These are phyloP conservation scores for Phytophthora nicotianae DNA, from an alignment of 352 stramenopile species.

Conservation along the genomic window DNA sequence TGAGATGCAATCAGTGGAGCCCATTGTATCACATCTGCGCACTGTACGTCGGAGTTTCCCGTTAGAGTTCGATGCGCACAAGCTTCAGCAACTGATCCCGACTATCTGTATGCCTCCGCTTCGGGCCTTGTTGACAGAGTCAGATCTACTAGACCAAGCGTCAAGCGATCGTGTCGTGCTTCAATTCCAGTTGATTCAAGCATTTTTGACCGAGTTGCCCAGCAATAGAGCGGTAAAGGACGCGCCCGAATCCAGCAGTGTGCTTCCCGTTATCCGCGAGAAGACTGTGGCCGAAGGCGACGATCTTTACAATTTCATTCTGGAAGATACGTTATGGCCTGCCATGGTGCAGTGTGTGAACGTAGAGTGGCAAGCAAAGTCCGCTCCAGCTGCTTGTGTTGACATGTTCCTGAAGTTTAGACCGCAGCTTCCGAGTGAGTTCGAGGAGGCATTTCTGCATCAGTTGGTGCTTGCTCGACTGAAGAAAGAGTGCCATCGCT, in stretches of 20 bases:
- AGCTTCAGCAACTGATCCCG: conserved; percentile 69
- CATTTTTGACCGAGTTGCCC: conserved; percentile 64
- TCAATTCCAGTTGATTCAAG: conserved; percentile 61
- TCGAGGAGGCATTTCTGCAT: conserved; percentile 58
- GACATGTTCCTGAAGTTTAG: conserved; percentile 53
- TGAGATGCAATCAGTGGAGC: conserved; percentile 44
- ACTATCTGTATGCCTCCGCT: conserved; percentile 71
- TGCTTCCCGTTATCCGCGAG: conserved; percentile 74
- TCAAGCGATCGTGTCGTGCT: conserved; percentile 34
- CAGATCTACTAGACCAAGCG: conserved; percentile 45
- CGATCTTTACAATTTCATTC: conserved; percentile 78
- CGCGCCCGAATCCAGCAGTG: conserved; percentile 19
- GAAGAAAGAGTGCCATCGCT: conserved; percentile 71
- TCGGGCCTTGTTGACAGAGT: conserved; percentile 48
- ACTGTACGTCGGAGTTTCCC: conserved; percentile 53
- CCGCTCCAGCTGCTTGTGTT: conserved; percentile 42
- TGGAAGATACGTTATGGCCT: conserved; percentile 81
- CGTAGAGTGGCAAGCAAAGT: conserved; percentile 62
- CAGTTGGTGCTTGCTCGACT: conserved; percentile 73
- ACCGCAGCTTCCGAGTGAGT: conserved; percentile 54
- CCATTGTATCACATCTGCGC: conserved; percentile 48
- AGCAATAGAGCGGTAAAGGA: conserved; percentile 10
- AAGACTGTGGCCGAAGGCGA: conserved; percentile 59
- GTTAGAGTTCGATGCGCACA: conserved; percentile 78
- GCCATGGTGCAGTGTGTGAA: conserved; percentile 70